Base-by-base conservation (phyloP, 2,329 filamentous ascomycete genomes). In the Aureobasidium pullulans region DNA sequence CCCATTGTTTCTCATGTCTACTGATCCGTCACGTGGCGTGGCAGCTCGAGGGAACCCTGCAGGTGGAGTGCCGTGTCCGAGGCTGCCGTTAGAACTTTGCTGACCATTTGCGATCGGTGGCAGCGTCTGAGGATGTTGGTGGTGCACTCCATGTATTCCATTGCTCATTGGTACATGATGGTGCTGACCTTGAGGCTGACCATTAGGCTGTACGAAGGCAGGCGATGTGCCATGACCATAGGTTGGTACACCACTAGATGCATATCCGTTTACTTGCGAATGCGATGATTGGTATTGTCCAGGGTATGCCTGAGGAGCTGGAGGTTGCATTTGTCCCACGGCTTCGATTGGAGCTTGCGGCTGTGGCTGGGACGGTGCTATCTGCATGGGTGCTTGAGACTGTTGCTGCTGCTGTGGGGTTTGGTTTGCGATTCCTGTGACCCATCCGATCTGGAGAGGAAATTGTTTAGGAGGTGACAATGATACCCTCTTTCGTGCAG, bases 381-480 rank as follows among this genome's bases (percentile, higher is more conserved):
- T 19, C n/a, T 39, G 49, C 15, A n/a, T 36, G 2, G 47, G 32
- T 19, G 47, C 6, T 8, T 42, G 50, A 19, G 16, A 37, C 42
- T 28, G 40, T 37, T 37, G 29, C 16, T 46, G 53, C 6, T 37
- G 29, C 16, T 46, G 53, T 4, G 53, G 15, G 15, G 13, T 19
- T 48, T 57, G 54, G 32, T 46, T 57, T 48, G 43, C 34, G n/a
- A 57, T 57, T 15, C 54, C 54, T 10, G 32, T 48, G 4, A 43
- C 54, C 54, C 54, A 57, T 8, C 58, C 67, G 10, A 66, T 60
- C 49, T 66, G 64, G 8, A 66, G 57, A 7, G 68, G 65, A 40
- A 66, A 67, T 16, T 61, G 62, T 19, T 61, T 64, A 13, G 67
- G 65, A 11, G 67, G 67, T 23, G 68, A 68, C 19, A 66, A 44